These are phyloP conservation scores for Aspergillus sp. DNA, from an alignment of 2,329 filamentous ascomycete genomes.

Conservation along the genomic window DNA sequence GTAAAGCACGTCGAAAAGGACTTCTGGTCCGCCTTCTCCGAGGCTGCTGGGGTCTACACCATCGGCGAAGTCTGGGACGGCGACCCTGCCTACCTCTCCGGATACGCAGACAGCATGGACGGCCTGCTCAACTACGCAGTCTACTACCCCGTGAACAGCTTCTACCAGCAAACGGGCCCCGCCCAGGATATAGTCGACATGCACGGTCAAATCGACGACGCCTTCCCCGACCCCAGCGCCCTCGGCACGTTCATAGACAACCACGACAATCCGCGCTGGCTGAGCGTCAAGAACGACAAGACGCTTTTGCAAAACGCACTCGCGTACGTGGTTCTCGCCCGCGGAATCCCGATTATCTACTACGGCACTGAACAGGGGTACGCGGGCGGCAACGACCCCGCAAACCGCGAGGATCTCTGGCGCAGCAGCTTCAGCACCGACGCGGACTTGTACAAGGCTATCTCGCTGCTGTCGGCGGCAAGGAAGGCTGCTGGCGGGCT, in stretches of 20 bases:
- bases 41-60: conserved; percentile 47
- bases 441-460: conserved; percentile 47
- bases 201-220: conserved; percentile 32
- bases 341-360: conserved; percentile 66
- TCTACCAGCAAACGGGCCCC: conserved; percentile 10
- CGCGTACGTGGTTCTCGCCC: conserved; percentile 57
- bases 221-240: conserved; percentile 47
- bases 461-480: not conserved
- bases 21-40: conserved; percentile 46
- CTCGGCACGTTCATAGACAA: conserved; percentile 61
- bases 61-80: conserved; percentile 50
- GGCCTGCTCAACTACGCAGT: conserved; percentile 52
- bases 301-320: conserved; percentile 61
- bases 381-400: conserved; percentile 49
- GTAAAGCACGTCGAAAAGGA: conserved; percentile 48
- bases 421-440: conserved; percentile 50
- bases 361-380: conserved; percentile 68
- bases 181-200: conserved; percentile 31
- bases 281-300: conserved; percentile 28
- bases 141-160: conserved; percentile 46
- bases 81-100: conserved; percentile 42
- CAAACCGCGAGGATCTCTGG: conserved; percentile 60
- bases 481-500: not conserved
- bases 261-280: conserved; percentile 59
- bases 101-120: conserved; percentile 47